Percentiles rank a stretch among this genome's conserved stretches.
Evolutionary conservation across 2,329 filamentous ascomycete genomes (phyloP).

Genomic region (Fusarium fujikuroi): DNA sequence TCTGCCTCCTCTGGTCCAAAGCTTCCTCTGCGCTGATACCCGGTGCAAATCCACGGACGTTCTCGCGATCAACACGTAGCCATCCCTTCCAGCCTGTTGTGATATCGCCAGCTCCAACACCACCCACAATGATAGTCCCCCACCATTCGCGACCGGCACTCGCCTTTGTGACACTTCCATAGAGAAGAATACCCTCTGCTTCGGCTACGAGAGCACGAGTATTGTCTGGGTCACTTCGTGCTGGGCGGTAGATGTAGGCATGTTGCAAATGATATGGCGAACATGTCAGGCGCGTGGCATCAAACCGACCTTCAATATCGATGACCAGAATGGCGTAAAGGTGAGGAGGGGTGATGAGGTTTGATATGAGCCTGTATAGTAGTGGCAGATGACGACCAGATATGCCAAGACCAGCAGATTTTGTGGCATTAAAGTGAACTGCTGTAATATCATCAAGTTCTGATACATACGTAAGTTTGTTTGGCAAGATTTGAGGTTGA

Average conservation of each 20-base stretch:
- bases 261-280: conserved; percentile 56
- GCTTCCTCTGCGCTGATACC: conserved; percentile 59
- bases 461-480: conserved; percentile 54
- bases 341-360: conserved; percentile 60
- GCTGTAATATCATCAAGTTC: conserved; percentile 59
- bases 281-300: conserved; percentile 59
- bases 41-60: conserved; percentile 52
- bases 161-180: conserved; percentile 52
- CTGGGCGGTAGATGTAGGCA: conserved; percentile 61
- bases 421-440: conserved; percentile 60
- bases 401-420: conserved; percentile 59
- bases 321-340: conserved; percentile 63
- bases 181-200: conserved; percentile 62
- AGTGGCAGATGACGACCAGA: conserved; percentile 65
- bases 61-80: conserved; percentile 61
- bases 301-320: conserved; percentile 66
- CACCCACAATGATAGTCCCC: conserved; percentile 67
- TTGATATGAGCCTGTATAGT: conserved; percentile 65
- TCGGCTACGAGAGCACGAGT: conserved; percentile 53
- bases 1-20: conserved; percentile 52
- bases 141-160: conserved; percentile 64
- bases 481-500: conserved; percentile 25
- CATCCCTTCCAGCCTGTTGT: conserved; percentile 58
- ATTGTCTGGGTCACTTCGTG: conserved; percentile 43
- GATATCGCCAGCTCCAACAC: conserved; percentile 49